Conservation (phyloP, 306 rosid species). For the Glycyrrhiza uralensis region DNA sequence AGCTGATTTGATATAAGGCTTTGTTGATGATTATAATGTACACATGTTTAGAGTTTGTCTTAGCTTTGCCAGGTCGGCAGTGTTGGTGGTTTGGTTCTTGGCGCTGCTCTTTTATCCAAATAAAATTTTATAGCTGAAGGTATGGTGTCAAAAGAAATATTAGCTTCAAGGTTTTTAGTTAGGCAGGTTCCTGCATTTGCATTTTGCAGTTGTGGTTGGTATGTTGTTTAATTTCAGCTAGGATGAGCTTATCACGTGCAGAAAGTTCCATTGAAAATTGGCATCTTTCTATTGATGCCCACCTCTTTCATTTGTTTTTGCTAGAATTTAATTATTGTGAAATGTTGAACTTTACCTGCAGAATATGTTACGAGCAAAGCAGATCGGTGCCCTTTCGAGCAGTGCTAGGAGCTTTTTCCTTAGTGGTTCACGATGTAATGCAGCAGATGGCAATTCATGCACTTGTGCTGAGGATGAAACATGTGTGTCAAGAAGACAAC, state of each 20-base stretch:
- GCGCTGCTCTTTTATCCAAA: background rate
- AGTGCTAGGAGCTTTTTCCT: slow-evolving; percentile 77
- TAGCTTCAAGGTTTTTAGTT: background rate
- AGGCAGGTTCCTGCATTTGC: background rate
- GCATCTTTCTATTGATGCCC: background rate
- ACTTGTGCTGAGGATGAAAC: slow-evolving; percentile 78
- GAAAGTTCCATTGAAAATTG: background rate
- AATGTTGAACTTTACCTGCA: slow-evolving; percentile 27
- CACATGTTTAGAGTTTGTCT: background rate
- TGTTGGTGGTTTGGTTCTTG: background rate
- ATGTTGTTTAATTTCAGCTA: background rate
- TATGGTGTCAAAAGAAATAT: background rate
- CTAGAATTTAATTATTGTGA: background rate
- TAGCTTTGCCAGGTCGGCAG: background rate
- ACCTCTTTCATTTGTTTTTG: background rate
- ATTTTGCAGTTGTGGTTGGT: background rate
- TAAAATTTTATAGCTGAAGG: background rate
- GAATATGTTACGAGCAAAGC: slow-evolving; percentile 85
- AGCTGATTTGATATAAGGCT: background rate
- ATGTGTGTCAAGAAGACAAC: slow-evolving; percentile 56
- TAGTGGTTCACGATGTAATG: slow-evolving; percentile 65
- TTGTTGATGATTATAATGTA: background rate
- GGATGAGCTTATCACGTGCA: background rate
- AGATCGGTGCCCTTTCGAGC: slow-evolving; percentile 63
- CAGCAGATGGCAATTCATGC: slow-evolving; percentile 74